phyloP scores from a whole-genome alignment of 306 rosid species.

The Parietaria judaica region DNA sequence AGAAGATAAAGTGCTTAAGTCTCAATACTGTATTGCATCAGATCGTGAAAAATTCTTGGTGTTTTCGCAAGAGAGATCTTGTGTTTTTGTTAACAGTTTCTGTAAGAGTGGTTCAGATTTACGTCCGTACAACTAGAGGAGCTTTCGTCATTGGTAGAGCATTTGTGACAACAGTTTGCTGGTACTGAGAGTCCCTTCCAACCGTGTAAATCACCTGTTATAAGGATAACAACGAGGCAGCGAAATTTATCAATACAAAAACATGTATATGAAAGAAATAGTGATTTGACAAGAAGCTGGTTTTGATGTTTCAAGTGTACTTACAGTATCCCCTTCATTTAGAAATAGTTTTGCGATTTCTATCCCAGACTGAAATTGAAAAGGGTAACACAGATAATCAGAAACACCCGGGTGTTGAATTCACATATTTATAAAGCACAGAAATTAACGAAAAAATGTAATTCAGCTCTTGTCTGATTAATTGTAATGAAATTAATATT shows the following conservation, averaged over 20 bases:
- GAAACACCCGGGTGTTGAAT: constrained; percentile 9
- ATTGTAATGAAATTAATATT: not conserved
- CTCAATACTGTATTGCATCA: no score
- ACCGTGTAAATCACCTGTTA: constrained; percentile 84
- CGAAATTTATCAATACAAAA: no score
- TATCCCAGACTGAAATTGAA: constrained; percentile 75
- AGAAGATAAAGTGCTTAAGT: no score
- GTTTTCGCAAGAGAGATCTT: not conserved
- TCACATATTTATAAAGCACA: constrained; percentile 1
- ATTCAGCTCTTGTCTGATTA: not conserved
- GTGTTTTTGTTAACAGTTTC: not conserved
- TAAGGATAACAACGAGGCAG: constrained; percentile 2
- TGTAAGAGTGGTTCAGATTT: constrained; percentile 8
- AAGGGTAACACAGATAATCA: constrained; percentile 19
- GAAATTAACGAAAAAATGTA: not conserved
- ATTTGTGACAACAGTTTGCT: constrained; percentile 57
- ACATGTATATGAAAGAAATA: no score
- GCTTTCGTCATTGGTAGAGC: constrained; percentile 58
- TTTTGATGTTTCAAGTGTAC: constrained; percentile 14
- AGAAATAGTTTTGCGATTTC: constrained; percentile 89
- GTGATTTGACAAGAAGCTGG: not conserved
- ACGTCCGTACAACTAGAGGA: constrained; percentile 62
- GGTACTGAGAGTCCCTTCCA: constrained; percentile 83
- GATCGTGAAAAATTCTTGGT: not conserved
- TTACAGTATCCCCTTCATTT: constrained; percentile 73